Base-by-base conservation (phyloP, 2,329 filamentous ascomycete species). In the Botrytis deweyae region DNA sequence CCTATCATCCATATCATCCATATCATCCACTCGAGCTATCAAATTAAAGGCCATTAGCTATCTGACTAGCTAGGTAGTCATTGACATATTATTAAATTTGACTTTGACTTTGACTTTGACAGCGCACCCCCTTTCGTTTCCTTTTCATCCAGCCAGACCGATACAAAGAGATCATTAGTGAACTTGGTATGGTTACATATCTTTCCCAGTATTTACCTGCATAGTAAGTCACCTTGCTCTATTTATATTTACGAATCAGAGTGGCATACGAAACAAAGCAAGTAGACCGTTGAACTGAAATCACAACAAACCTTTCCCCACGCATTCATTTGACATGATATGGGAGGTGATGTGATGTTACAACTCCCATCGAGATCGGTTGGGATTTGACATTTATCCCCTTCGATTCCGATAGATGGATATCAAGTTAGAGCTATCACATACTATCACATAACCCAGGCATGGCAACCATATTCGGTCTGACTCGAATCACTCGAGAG, bases 331-430 rank as follows among this genome's bases (percentile, higher is more conserved):
- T 18, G 52, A n/a, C 14, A 61, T n/a, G 49, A 52, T 52, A 14
- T 52, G 33, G 33, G 33, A 33, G 10, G 38, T 40, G 12, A 40
- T 40, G 10, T 14, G 12, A 14, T n/a, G 46, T 70, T 63, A 62
- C 58, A 40, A 10, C 38, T 22, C 46, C 59, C 59, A 65, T 65
- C 59, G 61, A 72, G 58, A 72, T 72, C 44, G 58, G 70, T 72
- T 72, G 70, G 59, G 70, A 72, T 65, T 72, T 20, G 25, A 29
- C 16, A 49, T 64, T 58, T 40, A 55, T 55, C 33, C 44, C 33
- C 64, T 25, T 25, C 44, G 14, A 16, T 29, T 71, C 36, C 33
- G 61, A n/a, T 33, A 40, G 46, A 72, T 40, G 25, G 9, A 64
- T 58, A n/a, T 20, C 29, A 9, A 14, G 49, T n/a, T 2, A 2